Percentiles rank a stretch among this genome's conserved stretches.
These are phyloP conservation scores for Populus pruinosa DNA, from an alignment of 345 rosid species.

Conservation along the genomic window DNA sequence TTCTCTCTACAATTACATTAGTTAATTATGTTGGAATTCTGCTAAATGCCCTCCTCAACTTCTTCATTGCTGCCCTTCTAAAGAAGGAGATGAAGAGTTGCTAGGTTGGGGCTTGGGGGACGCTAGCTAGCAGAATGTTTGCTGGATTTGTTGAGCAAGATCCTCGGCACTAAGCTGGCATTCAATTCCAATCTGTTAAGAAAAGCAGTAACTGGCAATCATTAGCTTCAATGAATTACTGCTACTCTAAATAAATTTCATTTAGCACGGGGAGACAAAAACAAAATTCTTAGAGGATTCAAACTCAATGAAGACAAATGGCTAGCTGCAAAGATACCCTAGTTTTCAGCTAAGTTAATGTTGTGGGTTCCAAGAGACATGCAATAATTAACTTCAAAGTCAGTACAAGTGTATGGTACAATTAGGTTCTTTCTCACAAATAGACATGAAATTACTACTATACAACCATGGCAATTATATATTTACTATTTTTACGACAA, in stretches of 20 bases:
- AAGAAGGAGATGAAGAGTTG: neutral
- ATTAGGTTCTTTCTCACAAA: neutral
- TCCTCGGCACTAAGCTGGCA: slow-evolving; percentile 96
- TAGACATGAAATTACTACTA: neutral
- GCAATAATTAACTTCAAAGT: neutral
- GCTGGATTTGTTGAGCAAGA: slow-evolving; percentile 82
- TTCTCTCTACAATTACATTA: slow-evolving; percentile 10
- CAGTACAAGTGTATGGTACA: neutral
- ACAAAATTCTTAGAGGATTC: neutral
- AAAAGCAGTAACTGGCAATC: slow-evolving; percentile 3
- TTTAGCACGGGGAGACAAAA: neutral
- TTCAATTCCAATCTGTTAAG: slow-evolving; percentile 83
- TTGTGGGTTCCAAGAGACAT: neutral
- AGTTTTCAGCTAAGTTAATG: neutral
- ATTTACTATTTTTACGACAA: neutral
- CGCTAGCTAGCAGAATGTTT: slow-evolving; percentile 54
- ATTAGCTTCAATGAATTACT: neutral
- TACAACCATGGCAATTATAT: neutral
- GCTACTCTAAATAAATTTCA: neutral
- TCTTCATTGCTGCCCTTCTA: neutral
- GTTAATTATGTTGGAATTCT: slow-evolving; percentile 1
- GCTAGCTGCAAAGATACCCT: neutral
- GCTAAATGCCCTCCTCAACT: slow-evolving; percentile 4
- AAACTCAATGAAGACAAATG: neutral
- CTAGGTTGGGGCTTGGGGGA: neutral